Conservation (phyloP, 2,329 filamentous ascomycete genomes). For the Colletotrichum siamense region DNA sequence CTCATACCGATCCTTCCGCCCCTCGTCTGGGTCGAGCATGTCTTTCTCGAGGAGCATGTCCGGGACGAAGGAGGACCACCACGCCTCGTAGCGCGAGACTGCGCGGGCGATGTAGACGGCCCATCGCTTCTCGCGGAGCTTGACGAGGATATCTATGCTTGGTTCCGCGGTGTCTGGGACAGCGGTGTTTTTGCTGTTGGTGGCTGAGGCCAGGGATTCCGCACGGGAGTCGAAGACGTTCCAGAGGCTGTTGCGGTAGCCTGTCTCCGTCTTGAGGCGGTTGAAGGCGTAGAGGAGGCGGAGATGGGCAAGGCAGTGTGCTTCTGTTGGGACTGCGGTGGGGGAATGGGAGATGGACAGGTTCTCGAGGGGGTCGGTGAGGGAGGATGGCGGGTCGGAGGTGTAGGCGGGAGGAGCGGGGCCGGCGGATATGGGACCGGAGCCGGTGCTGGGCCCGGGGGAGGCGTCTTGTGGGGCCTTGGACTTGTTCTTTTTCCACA, state of each 20-base stretch:
- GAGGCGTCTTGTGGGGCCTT: background rate
- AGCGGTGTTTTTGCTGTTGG: background rate
- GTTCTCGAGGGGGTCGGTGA: background rate
- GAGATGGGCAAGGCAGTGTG: constrained; percentile 52
- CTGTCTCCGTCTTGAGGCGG: constrained; percentile 64
- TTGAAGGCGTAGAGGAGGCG: constrained; percentile 71
- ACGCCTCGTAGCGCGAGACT: constrained; percentile 65
- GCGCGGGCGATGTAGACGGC: constrained; percentile 68
- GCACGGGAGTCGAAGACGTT: constrained; percentile 55
- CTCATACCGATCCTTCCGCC: constrained; percentile 25
- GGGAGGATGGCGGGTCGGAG: background rate
- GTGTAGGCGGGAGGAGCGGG: background rate
- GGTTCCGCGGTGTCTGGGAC: fast-evolving
- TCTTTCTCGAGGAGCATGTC: constrained; percentile 30
- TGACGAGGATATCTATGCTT: constrained; percentile 41
- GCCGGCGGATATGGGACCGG: background rate
- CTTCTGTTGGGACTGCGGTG: background rate
- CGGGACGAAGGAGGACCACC: constrained; percentile 54
- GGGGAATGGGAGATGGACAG: background rate
- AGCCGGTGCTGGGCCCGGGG: background rate
- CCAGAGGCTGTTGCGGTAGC: constrained; percentile 65
- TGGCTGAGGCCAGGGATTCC: constrained; percentile 4
- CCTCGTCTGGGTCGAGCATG: constrained; percentile 24
- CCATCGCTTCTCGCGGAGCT: constrained; percentile 71
- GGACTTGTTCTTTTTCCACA: background rate